Evolutionary conservation across 257 asterid genomes (phyloP), one percentile per base, ranked within the genome.

Genomic region (Solanum pinnatisectum): DNA sequence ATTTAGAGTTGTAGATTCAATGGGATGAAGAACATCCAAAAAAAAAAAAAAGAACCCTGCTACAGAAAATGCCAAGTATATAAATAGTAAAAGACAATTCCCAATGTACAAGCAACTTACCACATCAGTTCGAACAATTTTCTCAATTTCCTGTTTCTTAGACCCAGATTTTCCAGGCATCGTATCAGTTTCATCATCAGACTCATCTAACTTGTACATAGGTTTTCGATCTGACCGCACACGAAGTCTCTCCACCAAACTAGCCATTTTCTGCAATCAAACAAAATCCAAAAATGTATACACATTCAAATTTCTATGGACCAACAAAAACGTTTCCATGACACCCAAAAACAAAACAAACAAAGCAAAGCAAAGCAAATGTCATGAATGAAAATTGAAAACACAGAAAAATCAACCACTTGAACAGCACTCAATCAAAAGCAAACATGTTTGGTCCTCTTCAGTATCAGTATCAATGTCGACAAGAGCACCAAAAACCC

Each of bases 171-270:
- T 92, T 35, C 88, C 87, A 59, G 36, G 90, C 22, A 63, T 67
- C 78, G 88, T 9, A 36, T 92, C 88, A 87, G 90, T 87, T 81
- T 97, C 99, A 3, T 97, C 98, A 35, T 97, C 98, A n/a, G 99
- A 97, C 18, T 97, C 99, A 35, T 97, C 98, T 37, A 97, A 71
- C 88, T 91, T 95, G 91, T 97, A 97, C 85, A 94, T 37, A 23
- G 99, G 99, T 90, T 91, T 91, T 63, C 96, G 95, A 87, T 97
- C 99, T 37, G 98, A 93, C 76, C 99, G 96, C 63, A 86, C 92
- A 37, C 96, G 93, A 86, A 93, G 94, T 90, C 96, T 91, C 93
- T 93, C 94, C 89, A 90, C 96, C 91, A 93, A 89, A 87, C 94
- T 93, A 78, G 94, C 88, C 96, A 92, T 92, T 87, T 86, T 60